phyloP scores from a whole-genome alignment of 805 yeast species.

The Jamesozyma rosinii region DNA sequence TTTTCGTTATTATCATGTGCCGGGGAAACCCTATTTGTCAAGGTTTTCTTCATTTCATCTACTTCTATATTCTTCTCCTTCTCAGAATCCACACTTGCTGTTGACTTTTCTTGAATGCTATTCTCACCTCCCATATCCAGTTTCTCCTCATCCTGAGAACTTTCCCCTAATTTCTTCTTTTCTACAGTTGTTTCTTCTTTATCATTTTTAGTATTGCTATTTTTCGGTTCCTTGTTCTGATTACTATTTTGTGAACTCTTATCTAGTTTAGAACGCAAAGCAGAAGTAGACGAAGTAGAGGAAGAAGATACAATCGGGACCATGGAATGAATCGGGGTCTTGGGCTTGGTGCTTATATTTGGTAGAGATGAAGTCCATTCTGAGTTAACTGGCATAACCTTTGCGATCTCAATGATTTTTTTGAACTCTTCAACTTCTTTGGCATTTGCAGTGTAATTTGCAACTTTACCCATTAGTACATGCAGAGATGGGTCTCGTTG shows the following conservation, averaged over 20 bases:
- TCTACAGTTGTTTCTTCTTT: not conserved
- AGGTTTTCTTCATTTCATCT: not conserved
- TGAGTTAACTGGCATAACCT: conserved; percentile 55
- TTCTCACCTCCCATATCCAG: not conserved
- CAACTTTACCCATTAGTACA: conserved; percentile 73
- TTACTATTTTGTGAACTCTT: no score
- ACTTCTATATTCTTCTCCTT: not conserved
- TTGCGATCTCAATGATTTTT: conserved; percentile 67
- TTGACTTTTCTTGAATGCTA: not conserved
- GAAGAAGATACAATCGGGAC: not conserved
- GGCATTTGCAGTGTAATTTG: conserved; percentile 66
- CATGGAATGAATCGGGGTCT: not conserved
- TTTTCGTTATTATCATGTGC: no score
- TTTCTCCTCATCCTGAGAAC: not conserved
- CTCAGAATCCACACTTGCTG: not conserved
- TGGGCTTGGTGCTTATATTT: not conserved
- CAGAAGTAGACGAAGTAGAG: not conserved
- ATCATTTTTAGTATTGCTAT: not conserved
- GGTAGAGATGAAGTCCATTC: conserved; percentile 19
- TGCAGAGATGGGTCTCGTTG: conserved; percentile 58
- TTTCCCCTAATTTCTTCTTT: not conserved
- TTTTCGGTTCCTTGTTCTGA: not conserved
- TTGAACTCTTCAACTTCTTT: conserved; percentile 73
- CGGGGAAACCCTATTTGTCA: no score
- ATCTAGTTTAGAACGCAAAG: not conserved